phyloP scores from a whole-genome alignment of 192 early-diverging fungal genomes.

The Blastocladiella britannica region DNA sequence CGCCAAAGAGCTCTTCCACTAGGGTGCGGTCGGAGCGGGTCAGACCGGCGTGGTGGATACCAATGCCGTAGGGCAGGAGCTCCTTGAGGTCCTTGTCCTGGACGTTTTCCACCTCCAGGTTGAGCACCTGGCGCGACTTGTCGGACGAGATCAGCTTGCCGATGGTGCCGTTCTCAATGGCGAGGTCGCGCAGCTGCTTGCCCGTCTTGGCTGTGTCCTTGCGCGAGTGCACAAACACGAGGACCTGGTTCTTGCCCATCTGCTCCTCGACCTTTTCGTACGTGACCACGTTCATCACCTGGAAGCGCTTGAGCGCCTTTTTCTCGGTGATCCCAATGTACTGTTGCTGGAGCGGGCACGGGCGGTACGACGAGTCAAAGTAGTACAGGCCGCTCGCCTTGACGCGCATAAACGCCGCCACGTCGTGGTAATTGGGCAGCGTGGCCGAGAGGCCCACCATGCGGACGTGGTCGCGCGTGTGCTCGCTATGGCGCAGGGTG shows the following conservation, averaged over 20 bases:
- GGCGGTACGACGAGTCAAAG: constrained; percentile 81
- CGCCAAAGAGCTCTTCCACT: constrained; percentile 82
- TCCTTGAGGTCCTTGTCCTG: constrained; percentile 73
- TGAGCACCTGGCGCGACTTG: constrained; percentile 62
- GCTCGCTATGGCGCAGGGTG: constrained; percentile 67
- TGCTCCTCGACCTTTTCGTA: constrained; percentile 89
- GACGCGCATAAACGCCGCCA: constrained; percentile 82
- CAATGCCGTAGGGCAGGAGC: constrained; percentile 84
- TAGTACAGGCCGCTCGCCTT: constrained; percentile 68
- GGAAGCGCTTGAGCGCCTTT: constrained; percentile 76
- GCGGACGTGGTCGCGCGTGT: constrained; percentile 67
- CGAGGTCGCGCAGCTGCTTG: constrained; percentile 77
- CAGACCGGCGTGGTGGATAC: constrained; percentile 95
- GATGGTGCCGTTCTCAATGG: constrained; percentile 67
- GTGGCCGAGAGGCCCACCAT: constrained; percentile 86
- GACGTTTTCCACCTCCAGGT: constrained; percentile 51
- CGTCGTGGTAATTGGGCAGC: constrained; percentile 87
- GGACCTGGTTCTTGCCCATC: constrained; percentile 59
- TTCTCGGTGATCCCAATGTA: constrained; percentile 95
- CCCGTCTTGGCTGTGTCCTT: constrained; percentile 96
- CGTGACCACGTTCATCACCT: constrained; percentile 90
- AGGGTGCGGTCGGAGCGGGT: constrained; percentile 67
- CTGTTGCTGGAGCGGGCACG: constrained; percentile 85
- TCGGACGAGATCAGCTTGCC: constrained; percentile 62
- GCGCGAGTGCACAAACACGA: constrained; percentile 92